Evolutionary conservation across 768 basidiomycete genomes (phyloP), one percentile per base, ranked within the genome.

Genomic region (Lentinula lateritia): DNA sequence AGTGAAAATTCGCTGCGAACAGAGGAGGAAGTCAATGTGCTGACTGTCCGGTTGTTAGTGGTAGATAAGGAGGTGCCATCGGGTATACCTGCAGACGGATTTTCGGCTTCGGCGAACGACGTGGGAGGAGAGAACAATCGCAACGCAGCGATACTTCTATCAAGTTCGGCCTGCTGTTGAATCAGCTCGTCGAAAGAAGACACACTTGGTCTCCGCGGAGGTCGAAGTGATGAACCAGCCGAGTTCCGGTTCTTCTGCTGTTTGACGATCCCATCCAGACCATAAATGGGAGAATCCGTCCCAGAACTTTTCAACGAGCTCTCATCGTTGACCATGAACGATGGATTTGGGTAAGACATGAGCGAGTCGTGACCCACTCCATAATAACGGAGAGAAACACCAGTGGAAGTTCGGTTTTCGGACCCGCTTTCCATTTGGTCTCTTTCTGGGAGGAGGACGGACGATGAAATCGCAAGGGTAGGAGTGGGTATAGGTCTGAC

Each of bases 111-210:
- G 5, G 61, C 53, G 3, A 54, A 46, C n/a, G 50, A 15, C 46
- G 42, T 48, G 20, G 48, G 62, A 59, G 72, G 68, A 41, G 79
- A 76, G 63, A 83, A 78, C 28, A 82, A 61, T 46, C 76, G 79
- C 50, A 90, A 74, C 13, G 79, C 81, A 35, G 82, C 83, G 54
- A 90, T 88, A 61, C 79, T 87, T 67, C 75, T 76, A 66, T 89
- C 88, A 53, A 90, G 75, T 63, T 89, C 85, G 2, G 70, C 78
- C 68, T 88, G 86, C 67, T 87, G 82, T 20, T 83, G 82, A 43
- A 85, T 66, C 38, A 90, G 75, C 57, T 80, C 77, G 41, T 82
- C 78, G 23, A 85, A 72, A 0, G 84, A 81, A 16, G 69, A 70
- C 41, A 68, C 60, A 39, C 66, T 68, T 18, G 68, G 70, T 50